Percentiles rank a stretch among this genome's conserved stretches.
Evolutionary conservation across 1,284 basidiomycete genomes (phyloP).

Genomic region (Leccinum idahoense): DNA sequence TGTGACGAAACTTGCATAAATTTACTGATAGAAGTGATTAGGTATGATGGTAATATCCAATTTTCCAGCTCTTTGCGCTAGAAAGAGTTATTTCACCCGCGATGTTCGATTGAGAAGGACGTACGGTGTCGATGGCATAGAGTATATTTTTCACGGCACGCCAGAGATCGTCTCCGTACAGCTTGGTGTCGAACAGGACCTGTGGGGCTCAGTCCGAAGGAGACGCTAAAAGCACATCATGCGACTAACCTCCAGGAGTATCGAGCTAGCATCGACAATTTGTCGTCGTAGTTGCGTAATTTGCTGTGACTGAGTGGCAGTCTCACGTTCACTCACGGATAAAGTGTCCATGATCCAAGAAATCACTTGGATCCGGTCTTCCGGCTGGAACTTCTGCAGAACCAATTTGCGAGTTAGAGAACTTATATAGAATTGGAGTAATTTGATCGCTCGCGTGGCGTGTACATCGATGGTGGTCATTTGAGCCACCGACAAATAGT

Average conservation of each 20-base stretch:
- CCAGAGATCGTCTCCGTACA: conserved; percentile 31
- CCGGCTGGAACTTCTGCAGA: conserved; percentile 39
- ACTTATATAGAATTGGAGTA: conserved; percentile 50
- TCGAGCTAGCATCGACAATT: conserved; percentile 42
- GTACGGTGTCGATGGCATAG: conserved; percentile 38
- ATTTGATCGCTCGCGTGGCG: conserved; percentile 38
- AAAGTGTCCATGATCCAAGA: conserved; percentile 37
- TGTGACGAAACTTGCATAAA: conserved; percentile 31
- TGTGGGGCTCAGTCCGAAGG: conserved; percentile 15
- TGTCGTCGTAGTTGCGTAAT: conserved; percentile 35
- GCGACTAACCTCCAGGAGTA: conserved; percentile 44
- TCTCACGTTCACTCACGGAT: conserved; percentile 29
- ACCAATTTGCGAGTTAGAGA: conserved; percentile 43
- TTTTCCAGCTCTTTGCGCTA: conserved; percentile 41
- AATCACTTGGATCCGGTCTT: conserved; percentile 42
- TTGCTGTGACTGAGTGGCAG: conserved; percentile 15
- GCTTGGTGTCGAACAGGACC: conserved; percentile 33
- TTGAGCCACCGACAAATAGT: conserved; percentile 45
- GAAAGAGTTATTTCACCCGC: conserved; percentile 15
- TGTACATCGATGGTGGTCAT: conserved; percentile 40
- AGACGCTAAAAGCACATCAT: neutral
- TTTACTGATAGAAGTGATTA: conserved; percentile 38
- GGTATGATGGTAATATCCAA: conserved; percentile 42
- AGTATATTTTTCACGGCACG: conserved; percentile 38
- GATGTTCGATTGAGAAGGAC: conserved; percentile 19